phyloP scores from a whole-genome alignment of 345 rosid species.

The Arabidopsis arenosa region DNA sequence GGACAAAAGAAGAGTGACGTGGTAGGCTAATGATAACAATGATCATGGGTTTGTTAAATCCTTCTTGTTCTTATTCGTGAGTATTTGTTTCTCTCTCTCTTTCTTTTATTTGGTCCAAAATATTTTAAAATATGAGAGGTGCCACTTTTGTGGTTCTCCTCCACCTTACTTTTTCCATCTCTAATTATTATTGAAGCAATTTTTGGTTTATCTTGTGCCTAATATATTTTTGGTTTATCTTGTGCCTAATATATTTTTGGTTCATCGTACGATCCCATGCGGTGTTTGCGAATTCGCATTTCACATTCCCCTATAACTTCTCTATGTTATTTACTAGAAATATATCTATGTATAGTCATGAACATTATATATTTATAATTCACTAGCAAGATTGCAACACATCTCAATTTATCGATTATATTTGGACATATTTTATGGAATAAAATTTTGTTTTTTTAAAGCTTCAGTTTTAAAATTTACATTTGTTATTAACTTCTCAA shows the following conservation, averaged over 20 bases:
- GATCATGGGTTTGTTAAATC: slow-evolving; percentile 46
- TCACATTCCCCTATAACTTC: slow-evolving; percentile 1
- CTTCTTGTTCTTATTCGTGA: slow-evolving; percentile 38
- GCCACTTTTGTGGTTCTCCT: slow-evolving; percentile 50
- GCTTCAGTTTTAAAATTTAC: background rate
- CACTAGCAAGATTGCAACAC: no score
- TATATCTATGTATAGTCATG: background rate
- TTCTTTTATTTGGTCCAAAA: slow-evolving; percentile 1
- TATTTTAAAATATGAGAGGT: slow-evolving; percentile 28
- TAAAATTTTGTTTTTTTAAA: no score
- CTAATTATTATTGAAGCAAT: background rate
- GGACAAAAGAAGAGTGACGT: slow-evolving; percentile 43
- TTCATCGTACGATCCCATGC: slow-evolving; percentile 31
- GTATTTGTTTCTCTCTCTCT: slow-evolving; percentile 3
- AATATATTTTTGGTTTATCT: background rate
- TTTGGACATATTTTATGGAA: no score
- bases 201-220: slow-evolving; percentile 12
- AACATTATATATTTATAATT: no score
- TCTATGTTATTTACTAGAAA: background rate
- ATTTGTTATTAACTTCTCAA: background rate
- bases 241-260: slow-evolving; percentile 12
- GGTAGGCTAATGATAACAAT: slow-evolving; percentile 41
- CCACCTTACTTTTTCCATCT: slow-evolving; percentile 19
- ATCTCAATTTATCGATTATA: no score
- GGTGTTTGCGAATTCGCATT: slow-evolving; percentile 1